A percentile compares a stretch with the other conserved stretches of the same genome.
Conservation (phyloP, 768 basidiomycete genomes). For the Hemileccinum impolitum region DNA sequence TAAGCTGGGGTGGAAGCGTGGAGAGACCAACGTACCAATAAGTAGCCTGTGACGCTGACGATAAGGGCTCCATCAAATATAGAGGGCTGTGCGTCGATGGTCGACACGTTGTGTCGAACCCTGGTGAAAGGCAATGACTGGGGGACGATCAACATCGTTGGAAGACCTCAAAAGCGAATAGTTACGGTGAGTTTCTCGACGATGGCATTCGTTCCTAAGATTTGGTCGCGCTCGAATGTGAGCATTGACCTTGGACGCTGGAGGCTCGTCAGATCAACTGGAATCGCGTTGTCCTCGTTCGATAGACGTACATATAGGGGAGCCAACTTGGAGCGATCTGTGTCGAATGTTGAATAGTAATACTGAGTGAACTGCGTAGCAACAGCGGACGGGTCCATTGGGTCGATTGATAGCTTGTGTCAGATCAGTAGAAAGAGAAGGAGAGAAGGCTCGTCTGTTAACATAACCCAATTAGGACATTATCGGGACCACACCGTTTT, state of each 20-base stretch:
- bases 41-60: constrained; percentile 86
- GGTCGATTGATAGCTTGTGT: constrained; percentile 39
- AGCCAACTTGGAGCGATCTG: constrained; percentile 50
- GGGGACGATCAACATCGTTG: constrained; percentile 1
- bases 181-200: constrained; percentile 71
- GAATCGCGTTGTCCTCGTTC: constrained; percentile 17
- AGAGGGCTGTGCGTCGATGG: constrained; percentile 87
- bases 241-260: constrained; percentile 85
- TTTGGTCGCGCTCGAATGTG: constrained; percentile 65
- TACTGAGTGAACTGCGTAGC: constrained; percentile 77
- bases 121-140: constrained; percentile 78
- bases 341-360: constrained; percentile 82
- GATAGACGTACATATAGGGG: constrained; percentile 71
- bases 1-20: constrained; percentile 2
- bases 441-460: not conserved
- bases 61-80: constrained; percentile 50
- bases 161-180: not conserved
- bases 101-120: constrained; percentile 78
- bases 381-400: constrained; percentile 68
- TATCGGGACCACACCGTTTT: constrained; percentile 4
- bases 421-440: constrained; percentile 7
- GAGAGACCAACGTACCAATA: constrained; percentile 50
- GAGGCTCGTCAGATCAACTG: constrained; percentile 21
- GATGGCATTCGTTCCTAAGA: constrained; percentile 56
- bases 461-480: constrained; percentile 18